Conservation (phyloP, 768 basidiomycete species). For the Trametes villosa region DNA sequence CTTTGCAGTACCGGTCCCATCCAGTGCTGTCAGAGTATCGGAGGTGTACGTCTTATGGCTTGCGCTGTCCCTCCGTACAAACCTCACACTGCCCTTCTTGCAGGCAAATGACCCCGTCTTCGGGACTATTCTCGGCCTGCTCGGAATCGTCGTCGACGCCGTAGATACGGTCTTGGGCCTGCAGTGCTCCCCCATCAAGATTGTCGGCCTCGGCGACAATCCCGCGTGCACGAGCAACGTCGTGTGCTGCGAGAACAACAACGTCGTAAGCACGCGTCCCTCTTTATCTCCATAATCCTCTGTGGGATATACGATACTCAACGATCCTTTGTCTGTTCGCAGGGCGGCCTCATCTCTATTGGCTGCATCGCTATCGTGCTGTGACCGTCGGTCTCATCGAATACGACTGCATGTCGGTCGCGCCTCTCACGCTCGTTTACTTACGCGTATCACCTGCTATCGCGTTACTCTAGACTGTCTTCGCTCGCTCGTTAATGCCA, state of each 20-base stretch:
- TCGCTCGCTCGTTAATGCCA: no score
- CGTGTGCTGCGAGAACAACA: constrained; percentile 25
- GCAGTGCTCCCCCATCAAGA: constrained; percentile 23
- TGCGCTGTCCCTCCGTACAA: not conserved
- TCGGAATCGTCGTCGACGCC: constrained; percentile 19
- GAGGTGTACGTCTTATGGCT: not conserved
- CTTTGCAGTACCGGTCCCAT: constrained; percentile 20
- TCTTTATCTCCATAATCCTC: not conserved
- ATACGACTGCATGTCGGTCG: no score
- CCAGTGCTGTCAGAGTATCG: constrained; percentile 22
- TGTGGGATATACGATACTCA: not conserved
- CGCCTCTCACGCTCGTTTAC: no score
- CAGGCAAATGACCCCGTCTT: constrained; percentile 11
- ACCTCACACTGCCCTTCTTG: not conserved
- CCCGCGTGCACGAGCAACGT: constrained; percentile 7
- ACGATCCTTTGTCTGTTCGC: not conserved
- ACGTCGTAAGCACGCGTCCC: constrained; percentile 3
- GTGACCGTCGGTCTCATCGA: not conserved
- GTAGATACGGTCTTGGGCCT: constrained; percentile 20
- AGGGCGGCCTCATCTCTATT: constrained; percentile 26
- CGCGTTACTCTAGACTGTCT: no score
- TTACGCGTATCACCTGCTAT: no score
- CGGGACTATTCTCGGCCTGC: constrained; percentile 13
- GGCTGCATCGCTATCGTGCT: constrained; percentile 24
- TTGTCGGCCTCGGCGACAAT: constrained; percentile 16